These are phyloP conservation scores for Aureobasidium lini DNA, from an alignment of 2,329 filamentous ascomycete genomes.

Conservation along the genomic window DNA sequence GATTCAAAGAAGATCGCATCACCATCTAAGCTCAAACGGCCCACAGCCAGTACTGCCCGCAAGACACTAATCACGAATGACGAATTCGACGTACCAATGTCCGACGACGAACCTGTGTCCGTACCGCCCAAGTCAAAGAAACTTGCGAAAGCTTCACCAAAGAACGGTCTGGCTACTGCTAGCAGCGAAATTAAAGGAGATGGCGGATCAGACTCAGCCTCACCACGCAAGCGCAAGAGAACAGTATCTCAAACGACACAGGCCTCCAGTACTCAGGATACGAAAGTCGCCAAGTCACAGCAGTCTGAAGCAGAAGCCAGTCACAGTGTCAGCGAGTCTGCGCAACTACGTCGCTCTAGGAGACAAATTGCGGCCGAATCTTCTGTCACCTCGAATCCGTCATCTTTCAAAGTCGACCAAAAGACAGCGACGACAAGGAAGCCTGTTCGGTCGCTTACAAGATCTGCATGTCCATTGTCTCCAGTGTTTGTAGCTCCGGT, in stretches of 20 bases:
- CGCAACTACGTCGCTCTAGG: neutral
- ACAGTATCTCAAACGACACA: neutral
- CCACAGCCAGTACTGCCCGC: neutral
- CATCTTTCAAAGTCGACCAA: neutral
- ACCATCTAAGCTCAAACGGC: constrained; percentile 5
- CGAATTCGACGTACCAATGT: constrained; percentile 38
- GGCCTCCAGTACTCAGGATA: neutral
- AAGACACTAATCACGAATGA: constrained; percentile 16
- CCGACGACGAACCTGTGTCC: constrained; percentile 25
- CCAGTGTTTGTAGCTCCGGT: neutral
- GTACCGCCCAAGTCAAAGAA: neutral
- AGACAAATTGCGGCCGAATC: neutral
- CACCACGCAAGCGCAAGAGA: constrained; percentile 9
- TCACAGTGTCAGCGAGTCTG: neutral
- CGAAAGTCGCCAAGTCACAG: neutral
- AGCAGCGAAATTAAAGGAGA: neutral
- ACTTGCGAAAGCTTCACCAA: neutral
- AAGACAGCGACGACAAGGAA: neutral
- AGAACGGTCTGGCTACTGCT: neutral
- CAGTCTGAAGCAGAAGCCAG: neutral
- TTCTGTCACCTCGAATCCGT: neutral
- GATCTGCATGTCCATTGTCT: neutral
- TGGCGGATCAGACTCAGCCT: neutral
- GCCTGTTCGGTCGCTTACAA: neutral
- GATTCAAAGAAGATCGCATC: neutral